phyloP scores from a whole-genome alignment of 176 grass and related monocot genomes.

The Carex kokanica region DNA sequence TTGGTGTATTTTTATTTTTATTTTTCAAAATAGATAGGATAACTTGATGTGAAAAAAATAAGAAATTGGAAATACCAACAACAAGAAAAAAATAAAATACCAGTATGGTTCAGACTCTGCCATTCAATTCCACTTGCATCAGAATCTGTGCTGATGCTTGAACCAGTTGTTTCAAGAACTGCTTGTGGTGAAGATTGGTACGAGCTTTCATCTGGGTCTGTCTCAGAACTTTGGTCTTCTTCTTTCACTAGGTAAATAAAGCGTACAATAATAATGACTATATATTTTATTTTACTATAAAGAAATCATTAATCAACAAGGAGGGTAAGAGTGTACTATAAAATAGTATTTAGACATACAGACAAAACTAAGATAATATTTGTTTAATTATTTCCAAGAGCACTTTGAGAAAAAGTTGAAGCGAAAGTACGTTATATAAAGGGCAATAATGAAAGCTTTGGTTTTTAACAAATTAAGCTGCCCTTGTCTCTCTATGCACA shows the following conservation, averaged over 20 bases:
- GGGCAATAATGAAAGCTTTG: not conserved
- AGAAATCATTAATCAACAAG: not conserved
- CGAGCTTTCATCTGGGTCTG: not conserved
- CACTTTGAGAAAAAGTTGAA: not conserved
- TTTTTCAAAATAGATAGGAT: not conserved
- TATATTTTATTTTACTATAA: not conserved
- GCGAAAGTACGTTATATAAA: not conserved
- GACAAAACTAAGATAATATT: not conserved
- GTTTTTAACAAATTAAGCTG: not conserved
- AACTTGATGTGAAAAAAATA: not conserved
- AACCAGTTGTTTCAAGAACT: slow-evolving; percentile 19
- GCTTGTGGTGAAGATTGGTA: slow-evolving; percentile 8
- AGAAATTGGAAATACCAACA: not conserved
- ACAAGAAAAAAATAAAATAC: not conserved
- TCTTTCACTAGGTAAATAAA: slow-evolving; percentile 13
- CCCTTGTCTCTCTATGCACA: not conserved
- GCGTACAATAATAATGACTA: not conserved
- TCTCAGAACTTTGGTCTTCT: slow-evolving; percentile 18
- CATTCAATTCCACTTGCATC: not conserved
- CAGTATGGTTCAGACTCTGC: not conserved
- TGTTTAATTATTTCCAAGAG: not conserved
- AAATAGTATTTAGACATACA: not conserved
- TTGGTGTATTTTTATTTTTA: no score
- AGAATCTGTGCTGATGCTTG: slow-evolving; percentile 25
- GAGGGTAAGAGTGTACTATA: not conserved